Evolutionary conservation across 331 rosid genomes (phyloP), one percentile per base, ranked within the genome.

Genomic region (Prunus yedoensis): DNA sequence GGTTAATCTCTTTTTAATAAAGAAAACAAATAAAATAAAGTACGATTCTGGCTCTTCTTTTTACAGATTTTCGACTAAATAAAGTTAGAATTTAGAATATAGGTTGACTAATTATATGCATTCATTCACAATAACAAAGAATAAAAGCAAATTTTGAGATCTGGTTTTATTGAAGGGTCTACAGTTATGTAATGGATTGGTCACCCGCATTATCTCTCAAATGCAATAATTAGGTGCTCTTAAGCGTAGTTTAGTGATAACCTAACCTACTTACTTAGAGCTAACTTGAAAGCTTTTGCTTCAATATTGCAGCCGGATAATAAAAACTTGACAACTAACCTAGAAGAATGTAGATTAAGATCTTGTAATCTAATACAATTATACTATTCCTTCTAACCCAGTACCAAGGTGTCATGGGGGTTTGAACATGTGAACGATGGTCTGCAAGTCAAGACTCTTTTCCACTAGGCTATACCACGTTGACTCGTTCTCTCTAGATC

Each of bases 361-460:
- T 2, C 30, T 28, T 28, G 30, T 28, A 28, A 28, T 28, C 30
- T 28, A 2, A 28, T 28, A 28, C 30, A 0, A 28, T 3, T 28
- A 28, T 2, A 28, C 3, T 28, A 28, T 28, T 28, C 3, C 3
- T 28, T 28, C 30, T 28, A 28, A 28, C 27, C 30, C 4, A 28
- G 3, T 28, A 28, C 1, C 7, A 32, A 32, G 8, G 38, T 32
- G 1, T 0, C 1, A 32, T 32, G 1, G 8, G 8, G 8, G 1
- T 32, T 32, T 32, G 5, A 32, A 32, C 7, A 32, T 32, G 0
- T 32, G 38, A 32, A 0, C 7, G 0, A 32, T 32, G 1, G 1
- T 5, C 0, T 32, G 1, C 1, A 32, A 5, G 7, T 32, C 0
- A 32, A 1, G 1, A 32, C 38, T 32, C 8, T 5, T 5, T 32